Evolutionary conservation across 768 basidiomycete genomes (phyloP).

Genomic region (Amanita exitialis): DNA sequence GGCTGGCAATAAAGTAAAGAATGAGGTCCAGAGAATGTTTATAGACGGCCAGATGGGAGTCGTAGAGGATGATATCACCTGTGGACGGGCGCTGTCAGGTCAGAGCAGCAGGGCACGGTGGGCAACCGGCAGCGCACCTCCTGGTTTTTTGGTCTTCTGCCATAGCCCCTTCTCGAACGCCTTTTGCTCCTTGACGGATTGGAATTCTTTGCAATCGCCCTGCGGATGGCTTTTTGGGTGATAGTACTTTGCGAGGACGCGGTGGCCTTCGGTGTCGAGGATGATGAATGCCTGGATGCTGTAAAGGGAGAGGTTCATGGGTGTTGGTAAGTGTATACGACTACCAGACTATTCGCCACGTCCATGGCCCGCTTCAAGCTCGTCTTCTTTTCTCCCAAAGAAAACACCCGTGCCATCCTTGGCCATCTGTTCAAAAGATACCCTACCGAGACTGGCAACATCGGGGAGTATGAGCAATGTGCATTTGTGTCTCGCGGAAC

Average conservation of each 20-base stretch:
- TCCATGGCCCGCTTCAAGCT: conserved; percentile 41
- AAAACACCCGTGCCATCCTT: conserved; percentile 30
- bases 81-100: neutral
- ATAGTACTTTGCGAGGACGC: conserved; percentile 95
- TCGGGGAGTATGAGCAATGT: conserved; percentile 41
- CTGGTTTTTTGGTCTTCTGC: conserved; percentile 91
- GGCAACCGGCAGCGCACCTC: conserved; percentile 60
- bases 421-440: conserved; percentile 34
- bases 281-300: conserved; percentile 81
- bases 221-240: conserved; percentile 56
- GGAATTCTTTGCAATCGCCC: conserved; percentile 52
- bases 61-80: conserved; percentile 94
- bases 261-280: conserved; percentile 91
- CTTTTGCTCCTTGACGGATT: conserved; percentile 83
- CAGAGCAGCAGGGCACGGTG: neutral
- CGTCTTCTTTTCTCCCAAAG: conserved; percentile 39
- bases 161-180: conserved; percentile 92
- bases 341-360: conserved; percentile 11
- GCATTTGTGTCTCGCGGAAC: conserved; percentile 46
- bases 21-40: conserved; percentile 93
- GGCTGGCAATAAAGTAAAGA: conserved; percentile 84
- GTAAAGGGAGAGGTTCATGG: conserved; percentile 82
- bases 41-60: conserved; percentile 85
- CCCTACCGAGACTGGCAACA: conserved; percentile 36
- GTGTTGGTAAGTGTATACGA: neutral